Evolutionary conservation across 768 basidiomycete genomes (phyloP), one percentile per base, ranked within the genome.

Genomic region (Leucosporidium creatinivorum): DNA sequence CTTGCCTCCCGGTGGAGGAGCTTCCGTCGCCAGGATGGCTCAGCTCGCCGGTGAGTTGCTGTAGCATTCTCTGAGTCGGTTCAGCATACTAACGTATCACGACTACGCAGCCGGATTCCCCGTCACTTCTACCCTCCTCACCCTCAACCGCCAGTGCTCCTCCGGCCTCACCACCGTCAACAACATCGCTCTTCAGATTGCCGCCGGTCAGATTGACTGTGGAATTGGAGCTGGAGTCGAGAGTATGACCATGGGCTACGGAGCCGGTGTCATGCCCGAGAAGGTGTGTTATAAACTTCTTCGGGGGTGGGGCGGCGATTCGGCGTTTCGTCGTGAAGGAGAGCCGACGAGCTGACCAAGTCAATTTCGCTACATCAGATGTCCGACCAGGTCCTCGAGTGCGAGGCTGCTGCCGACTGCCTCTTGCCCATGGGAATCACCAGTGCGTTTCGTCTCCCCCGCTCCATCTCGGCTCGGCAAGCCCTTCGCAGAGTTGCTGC

Each of bases 151-250:
- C 65, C 84, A 98, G 59, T 99, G 94, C 79, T 89, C 92, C 3
- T 93, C 92, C 0, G 93, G 93, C 28, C 82, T 98, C 58, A 91
- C 93, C 84, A 88, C 94, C n/a, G 87, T 98, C 69, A 86, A 89
- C 66, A 79, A 82, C 76, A 89, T 98, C 59, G 91, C 93, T 23
- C 88, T 94, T 77, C 84, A 88, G 65, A 93, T 98, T 72, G 83
- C 86, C 69, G 79, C 86, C 10, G 88, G 89, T 28, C 91, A 97
- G 75, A 86, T 87, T 31, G 86, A 89, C 31, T 81, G 98, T 54
- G 94, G 94, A 28, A 80, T 98, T 62, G 94, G 92, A 4, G 79
- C 80, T n/a, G 80, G 80, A 57, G 80, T 80, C 61, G 80, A 81
- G 73, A 75, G 74, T 59, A 81, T 81, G 81, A 80, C 80, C 18